Percentiles rank a stretch among this genome's conserved stretches.
phyloP scores from a whole-genome alignment of 108 stramenopile species.

The Nitzschia sp. region DNA sequence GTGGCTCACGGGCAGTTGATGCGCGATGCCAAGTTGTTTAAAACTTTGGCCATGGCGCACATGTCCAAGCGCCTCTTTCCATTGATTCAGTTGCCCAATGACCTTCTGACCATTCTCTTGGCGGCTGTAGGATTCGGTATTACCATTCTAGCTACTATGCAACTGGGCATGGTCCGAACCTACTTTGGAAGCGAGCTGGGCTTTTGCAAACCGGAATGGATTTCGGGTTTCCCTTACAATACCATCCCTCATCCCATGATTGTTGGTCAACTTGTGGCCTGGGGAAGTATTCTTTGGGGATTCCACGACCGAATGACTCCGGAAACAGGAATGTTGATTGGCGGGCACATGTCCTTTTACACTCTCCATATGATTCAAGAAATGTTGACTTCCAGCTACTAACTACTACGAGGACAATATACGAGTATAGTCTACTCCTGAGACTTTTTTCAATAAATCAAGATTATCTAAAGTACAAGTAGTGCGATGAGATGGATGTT shows the following conservation, averaged over 20 bases:
- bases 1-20: conserved; percentile 54
- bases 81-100: conserved; percentile 35
- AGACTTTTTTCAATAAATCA: too few relatives aligned
- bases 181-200: conserved; percentile 62
- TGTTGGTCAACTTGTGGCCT: conserved; percentile 52
- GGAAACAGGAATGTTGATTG: conserved; percentile 37
- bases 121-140: conserved; percentile 42
- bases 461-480: too few relatives aligned
- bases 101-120: conserved; percentile 38
- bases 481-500: too few relatives aligned
- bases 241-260: conserved; percentile 67
- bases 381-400: conserved; percentile 57
- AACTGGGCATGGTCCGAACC: conserved; percentile 60
- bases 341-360: conserved; percentile 48
- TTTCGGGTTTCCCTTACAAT: conserved; percentile 54
- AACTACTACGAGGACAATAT: background rate
- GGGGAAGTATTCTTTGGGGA: conserved; percentile 30
- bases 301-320: conserved; percentile 24
- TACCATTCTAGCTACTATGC: conserved; percentile 51
- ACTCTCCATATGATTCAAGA: conserved; percentile 57
- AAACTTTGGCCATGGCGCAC: conserved; percentile 44
- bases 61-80: conserved; percentile 45
- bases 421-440: background rate
- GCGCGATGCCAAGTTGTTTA: conserved; percentile 56
- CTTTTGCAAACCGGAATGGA: conserved; percentile 55